These are phyloP conservation scores for Funneliformis mosseae DNA, from an alignment of 192 early-diverging fungal species.

Conservation along the genomic window DNA sequence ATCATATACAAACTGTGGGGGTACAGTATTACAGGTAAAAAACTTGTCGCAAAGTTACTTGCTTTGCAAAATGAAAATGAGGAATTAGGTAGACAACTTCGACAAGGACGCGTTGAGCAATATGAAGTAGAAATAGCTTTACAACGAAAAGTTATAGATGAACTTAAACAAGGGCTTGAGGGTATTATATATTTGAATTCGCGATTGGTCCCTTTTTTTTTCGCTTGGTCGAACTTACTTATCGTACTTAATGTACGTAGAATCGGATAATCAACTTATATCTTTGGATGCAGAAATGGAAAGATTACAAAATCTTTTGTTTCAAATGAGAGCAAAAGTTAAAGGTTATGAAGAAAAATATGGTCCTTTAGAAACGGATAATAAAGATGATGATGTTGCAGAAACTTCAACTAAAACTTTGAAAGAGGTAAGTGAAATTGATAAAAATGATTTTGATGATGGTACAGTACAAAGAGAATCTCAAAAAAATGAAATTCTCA, in stretches of 20 bases:
- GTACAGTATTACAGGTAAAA: conserved; percentile 32
- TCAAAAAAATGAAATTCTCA: no score
- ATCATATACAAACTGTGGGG: not conserved
- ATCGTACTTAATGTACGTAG: not conserved
- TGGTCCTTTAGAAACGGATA: not conserved
- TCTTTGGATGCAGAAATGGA: conserved; percentile 36
- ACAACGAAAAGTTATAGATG: conserved; percentile 36
- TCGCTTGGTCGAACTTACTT: not conserved
- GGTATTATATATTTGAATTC: conserved; percentile 14
- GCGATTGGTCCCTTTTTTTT: not conserved
- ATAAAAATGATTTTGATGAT: no score
- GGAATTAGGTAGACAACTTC: conserved; percentile 38
- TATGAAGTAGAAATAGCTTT: conserved; percentile 38
- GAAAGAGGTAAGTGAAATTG: not conserved
- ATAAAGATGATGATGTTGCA: conserved; percentile 4
- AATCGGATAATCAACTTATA: conserved; percentile 29
- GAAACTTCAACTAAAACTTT: not conserved
- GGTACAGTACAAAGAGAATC: no score
- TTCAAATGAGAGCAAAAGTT: conserved; percentile 21
- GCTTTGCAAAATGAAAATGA: conserved; percentile 38
- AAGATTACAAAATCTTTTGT: conserved; percentile 32
- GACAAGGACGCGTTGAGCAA: conserved; percentile 38
- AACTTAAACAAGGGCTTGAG: conserved; percentile 33
- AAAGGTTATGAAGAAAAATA: conserved; percentile 28
- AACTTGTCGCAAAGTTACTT: conserved; percentile 33